These are phyloP conservation scores for Oryza rufipogon DNA, from an alignment of 176 grass and related monocot species.

Conservation along the genomic window DNA sequence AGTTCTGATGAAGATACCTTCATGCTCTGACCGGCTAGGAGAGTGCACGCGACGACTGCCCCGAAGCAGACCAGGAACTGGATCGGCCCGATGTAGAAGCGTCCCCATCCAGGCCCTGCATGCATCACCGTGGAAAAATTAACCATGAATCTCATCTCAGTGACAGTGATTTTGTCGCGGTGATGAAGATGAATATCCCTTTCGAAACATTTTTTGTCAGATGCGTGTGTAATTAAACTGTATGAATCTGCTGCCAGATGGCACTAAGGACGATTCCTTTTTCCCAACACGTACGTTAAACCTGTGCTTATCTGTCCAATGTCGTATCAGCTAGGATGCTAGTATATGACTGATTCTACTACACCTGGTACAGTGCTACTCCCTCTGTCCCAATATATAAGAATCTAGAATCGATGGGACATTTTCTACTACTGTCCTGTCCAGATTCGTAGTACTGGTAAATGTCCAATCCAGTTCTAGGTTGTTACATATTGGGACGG, in stretches of 20 bases:
- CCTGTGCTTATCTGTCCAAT: not conserved
- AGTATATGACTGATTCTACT: not conserved
- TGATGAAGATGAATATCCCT: not conserved
- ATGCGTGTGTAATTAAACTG: not conserved
- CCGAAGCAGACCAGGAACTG: conserved; percentile 91
- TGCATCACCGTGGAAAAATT: conserved; percentile 3
- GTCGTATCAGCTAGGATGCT: not conserved
- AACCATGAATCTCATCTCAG: not conserved
- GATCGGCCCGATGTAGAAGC: conserved; percentile 79
- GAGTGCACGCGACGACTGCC: conserved; percentile 62
- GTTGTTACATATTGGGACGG: no score
- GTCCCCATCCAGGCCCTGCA: conserved; percentile 73
- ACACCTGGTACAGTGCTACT: no score
- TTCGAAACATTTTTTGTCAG: not conserved
- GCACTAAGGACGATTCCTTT: not conserved
- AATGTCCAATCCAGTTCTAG: no score
- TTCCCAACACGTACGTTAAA: not conserved
- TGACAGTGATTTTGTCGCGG: not conserved
- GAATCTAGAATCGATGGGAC: no score
- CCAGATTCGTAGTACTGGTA: no score
- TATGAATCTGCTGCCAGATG: not conserved
- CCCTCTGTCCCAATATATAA: no score
- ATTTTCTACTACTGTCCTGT: no score
- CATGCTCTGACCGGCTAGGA: conserved; percentile 84
- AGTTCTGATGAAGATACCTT: conserved; percentile 48